Base-by-base conservation (phyloP, 2,329 filamentous ascomycete species). In the Stenocarpella maydis region DNA sequence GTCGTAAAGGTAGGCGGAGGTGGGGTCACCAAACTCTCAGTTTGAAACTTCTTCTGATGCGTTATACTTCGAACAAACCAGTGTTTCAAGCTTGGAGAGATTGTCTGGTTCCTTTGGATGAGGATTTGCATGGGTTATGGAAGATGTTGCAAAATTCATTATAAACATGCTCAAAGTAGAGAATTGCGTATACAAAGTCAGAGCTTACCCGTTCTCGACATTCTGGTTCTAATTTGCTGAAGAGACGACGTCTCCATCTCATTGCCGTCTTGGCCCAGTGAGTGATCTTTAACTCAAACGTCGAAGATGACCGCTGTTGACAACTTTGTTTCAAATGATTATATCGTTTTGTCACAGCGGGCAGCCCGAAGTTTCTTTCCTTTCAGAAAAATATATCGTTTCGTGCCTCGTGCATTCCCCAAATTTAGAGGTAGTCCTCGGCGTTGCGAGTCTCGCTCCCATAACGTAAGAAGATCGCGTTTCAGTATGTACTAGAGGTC, bases 51-150 rank as follows among this genome's bases (percentile, higher is more conserved):
- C 37, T 43, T 2, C n/a, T 31, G 21, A 28, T 28, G 28, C 15
- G 53, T 68, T 65, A 14, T 72, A 60, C 21, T 45, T 72, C 9
- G 65, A 72, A 15, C 68, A 60, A 3, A 66, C 63, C 19, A 72
- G 70, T 19, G 9, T 6, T 34, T 70, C 70, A 4, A 68, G 70
- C 54, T 66, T 60, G 21, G 67, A 67, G n/a, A 67, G 21, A 6
- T 24, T 69, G n/a, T 61, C 47, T 3, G 64, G 39, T 10, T n/a
- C 19, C 14, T 37, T 15, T 2, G 39, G 12, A 2, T 66, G n/a
- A 66, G n/a, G 0, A 7, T 21, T 21, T 34, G 14, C 17, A 53
- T 19, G n/a, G n/a, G n/a, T n/a, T n/a, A n/a, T n/a, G n/a, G n/a
- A n/a, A n/a, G n/a, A n/a, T n/a, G n/a, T n/a, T 9, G 4, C 7